These are phyloP conservation scores for Thraustotheca clavata DNA, from an alignment of 352 stramenopile species.

Conservation along the genomic window DNA sequence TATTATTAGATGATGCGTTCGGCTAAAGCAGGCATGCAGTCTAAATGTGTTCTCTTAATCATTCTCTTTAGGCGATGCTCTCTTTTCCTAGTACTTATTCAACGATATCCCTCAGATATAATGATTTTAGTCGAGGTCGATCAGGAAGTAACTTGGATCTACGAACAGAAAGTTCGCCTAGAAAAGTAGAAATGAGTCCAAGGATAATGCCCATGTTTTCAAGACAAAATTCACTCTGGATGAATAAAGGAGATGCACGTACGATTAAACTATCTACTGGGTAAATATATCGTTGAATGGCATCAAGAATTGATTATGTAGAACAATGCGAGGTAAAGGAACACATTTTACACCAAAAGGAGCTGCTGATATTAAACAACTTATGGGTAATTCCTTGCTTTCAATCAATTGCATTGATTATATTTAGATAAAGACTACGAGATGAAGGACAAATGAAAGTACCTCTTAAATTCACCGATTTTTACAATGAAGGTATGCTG, in stretches of 20 bases:
- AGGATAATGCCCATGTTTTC: neutral
- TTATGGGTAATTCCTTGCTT: conserved; percentile 16
- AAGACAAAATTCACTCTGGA: neutral
- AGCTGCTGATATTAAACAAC: conserved; percentile 7
- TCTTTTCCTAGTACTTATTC: too few species aligned
- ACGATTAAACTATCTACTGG: neutral
- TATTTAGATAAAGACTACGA: conserved; percentile 46
- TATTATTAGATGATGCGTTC: too few species aligned
- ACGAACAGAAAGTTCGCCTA: too few species aligned
- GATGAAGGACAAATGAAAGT: conserved; percentile 52
- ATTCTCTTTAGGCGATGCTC: too few species aligned
- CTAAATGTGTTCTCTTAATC: too few species aligned
- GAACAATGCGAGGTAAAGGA: neutral
- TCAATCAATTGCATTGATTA: neutral
- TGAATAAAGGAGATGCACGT: neutral
- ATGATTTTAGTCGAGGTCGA: too few species aligned
- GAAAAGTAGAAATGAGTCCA: too few species aligned
- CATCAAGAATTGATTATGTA: neutral
- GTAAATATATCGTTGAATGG: neutral
- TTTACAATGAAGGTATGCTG: conserved; percentile 41
- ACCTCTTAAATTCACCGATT: conserved; percentile 57
- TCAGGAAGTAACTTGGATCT: too few species aligned
- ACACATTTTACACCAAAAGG: neutral
- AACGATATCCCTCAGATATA: too few species aligned
- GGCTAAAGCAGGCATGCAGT: too few species aligned